These are phyloP conservation scores for Globisporangium apiculatum DNA, from an alignment of 352 stramenopile genomes.

Conservation along the genomic window DNA sequence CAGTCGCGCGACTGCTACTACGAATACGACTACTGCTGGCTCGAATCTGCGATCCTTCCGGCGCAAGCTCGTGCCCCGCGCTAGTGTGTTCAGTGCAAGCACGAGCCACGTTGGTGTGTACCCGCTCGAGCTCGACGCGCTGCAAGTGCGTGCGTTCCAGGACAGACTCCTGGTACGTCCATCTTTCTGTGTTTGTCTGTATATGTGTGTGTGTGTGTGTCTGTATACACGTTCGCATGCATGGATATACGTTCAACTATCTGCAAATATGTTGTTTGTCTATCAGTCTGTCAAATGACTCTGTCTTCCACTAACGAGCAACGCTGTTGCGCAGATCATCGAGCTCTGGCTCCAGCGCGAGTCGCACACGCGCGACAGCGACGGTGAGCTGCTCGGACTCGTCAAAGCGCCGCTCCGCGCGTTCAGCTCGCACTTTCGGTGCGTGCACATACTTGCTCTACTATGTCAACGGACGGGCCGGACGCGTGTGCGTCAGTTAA, in stretches of 20 bases:
- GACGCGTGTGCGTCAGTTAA: too few species aligned
- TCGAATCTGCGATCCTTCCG: constrained; percentile 19
- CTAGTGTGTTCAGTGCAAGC: neutral
- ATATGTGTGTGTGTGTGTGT: neutral
- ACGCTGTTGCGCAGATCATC: constrained; percentile 19
- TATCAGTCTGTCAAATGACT: too few species aligned
- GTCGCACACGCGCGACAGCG: constrained; percentile 1
- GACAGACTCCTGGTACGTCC: constrained; percentile 24
- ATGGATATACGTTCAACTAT: too few species aligned
- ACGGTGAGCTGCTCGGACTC: constrained; percentile 25
- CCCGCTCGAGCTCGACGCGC: constrained; percentile 14
- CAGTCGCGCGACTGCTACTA: neutral
- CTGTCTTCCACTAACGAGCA: too few species aligned
- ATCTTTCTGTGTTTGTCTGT: neutral
- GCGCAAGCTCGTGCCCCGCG: constrained; percentile 17
- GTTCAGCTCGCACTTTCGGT: constrained; percentile 24
- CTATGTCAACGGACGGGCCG: too few species aligned
- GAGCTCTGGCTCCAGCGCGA: constrained; percentile 27
- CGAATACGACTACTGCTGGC: neutral
- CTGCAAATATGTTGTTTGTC: too few species aligned
- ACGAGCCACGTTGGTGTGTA: constrained; percentile 23
- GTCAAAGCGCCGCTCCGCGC: constrained; percentile 21
- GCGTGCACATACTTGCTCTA: neutral
- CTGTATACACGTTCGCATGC: too few species aligned
- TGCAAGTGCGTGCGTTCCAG: constrained; percentile 17